phyloP scores from a whole-genome alignment of 305 asterid species.

The Solanum hybrid region DNA sequence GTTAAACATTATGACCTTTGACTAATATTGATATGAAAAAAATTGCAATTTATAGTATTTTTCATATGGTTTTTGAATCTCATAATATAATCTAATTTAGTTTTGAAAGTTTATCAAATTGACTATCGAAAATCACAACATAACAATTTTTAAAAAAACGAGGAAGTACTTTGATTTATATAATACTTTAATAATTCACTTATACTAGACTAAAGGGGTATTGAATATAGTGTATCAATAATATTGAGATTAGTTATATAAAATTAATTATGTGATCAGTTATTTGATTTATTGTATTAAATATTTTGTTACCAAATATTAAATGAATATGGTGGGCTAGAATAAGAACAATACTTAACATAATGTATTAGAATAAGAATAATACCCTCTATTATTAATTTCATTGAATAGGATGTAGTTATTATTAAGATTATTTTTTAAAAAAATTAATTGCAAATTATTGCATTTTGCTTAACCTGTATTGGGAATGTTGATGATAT shows the following conservation, averaged over 20 bases:
- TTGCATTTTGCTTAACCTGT: not conserved
- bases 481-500: not conserved
- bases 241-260: not conserved
- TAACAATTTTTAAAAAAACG: no score
- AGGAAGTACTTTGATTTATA: not conserved
- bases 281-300: not conserved
- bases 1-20: accelerated
- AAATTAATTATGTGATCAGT: not conserved
- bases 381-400: not conserved
- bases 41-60: accelerated
- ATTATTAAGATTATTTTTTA: not conserved
- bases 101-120: accelerated
- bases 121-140: not conserved
- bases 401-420: not conserved
- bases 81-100: not conserved
- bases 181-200: not conserved
- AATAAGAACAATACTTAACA: not conserved
- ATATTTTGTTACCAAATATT: not conserved
- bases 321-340: not conserved
- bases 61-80: no score
- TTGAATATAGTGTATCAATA: not conserved
- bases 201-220: not conserved
- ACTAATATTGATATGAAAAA: not conserved
- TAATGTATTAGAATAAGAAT: not conserved
- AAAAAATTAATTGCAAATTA: not conserved